Percentiles rank a stretch among this genome's conserved stretches.
phyloP scores from a whole-genome alignment of 169 alveolate genomes.

The Perkinsus olseni region DNA sequence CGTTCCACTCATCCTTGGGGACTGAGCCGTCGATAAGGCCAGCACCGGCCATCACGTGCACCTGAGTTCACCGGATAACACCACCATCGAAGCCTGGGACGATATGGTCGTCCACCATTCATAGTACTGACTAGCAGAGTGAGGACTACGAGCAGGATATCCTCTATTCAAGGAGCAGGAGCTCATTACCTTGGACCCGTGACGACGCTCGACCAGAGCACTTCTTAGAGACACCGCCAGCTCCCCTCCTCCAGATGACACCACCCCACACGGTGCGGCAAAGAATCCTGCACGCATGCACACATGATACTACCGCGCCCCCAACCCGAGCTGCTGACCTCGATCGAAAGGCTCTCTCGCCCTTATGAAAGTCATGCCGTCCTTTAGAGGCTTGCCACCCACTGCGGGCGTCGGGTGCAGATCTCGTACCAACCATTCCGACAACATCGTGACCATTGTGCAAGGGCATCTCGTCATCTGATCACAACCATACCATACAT shows the following conservation, averaged over 20 bases:
- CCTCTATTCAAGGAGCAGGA: too few species aligned
- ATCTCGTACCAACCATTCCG: background rate
- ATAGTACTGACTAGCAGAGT: too few species aligned
- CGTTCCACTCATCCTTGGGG: background rate
- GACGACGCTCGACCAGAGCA: background rate
- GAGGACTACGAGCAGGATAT: too few species aligned
- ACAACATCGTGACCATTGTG: background rate
- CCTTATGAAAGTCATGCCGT: background rate
- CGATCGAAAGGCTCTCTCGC: background rate
- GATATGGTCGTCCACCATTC: too few species aligned
- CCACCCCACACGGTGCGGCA: background rate
- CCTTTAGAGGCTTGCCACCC: background rate
- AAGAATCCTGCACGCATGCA: background rate
- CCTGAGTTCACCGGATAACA: too few species aligned
- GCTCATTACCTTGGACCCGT: background rate
- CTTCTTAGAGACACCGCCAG: background rate
- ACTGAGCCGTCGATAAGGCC: background rate
- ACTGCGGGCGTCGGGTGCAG: background rate
- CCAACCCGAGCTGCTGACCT: background rate
- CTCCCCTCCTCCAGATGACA: background rate
- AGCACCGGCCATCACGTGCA: background rate
- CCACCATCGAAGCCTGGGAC: background rate
- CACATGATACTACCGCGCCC: background rate
- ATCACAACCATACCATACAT: background rate
- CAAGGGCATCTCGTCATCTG: background rate